Base-by-base conservation (phyloP, 306 rosid genomes). In the Acacia melanoxylon region DNA sequence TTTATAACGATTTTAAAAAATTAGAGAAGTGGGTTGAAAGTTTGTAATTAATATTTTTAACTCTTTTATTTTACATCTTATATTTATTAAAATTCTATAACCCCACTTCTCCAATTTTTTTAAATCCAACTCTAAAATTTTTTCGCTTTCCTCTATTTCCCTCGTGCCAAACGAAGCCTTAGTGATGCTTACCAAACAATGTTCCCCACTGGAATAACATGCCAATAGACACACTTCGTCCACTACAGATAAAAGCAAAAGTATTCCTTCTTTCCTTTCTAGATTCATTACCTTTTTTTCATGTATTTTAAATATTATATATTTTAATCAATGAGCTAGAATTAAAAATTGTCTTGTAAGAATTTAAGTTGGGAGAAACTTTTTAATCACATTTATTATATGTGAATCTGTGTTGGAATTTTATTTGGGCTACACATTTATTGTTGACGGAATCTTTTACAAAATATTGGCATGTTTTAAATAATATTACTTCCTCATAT, bases 131-230 rank as follows among this genome's bases (percentile, higher is more conserved):
- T 29, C 33, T 29, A 1, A 29, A 29, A 29, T 1, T 1, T 29
- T 29, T 29, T 2, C 33, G 2, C 33, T 29, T 29, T 2, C 33
- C 33, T 29, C 33, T 2, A 1, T 29, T 29, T 29, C 33, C 33
- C 3, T 29, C 33, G 2, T 29, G 33, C 3, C 33, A 29, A 29
- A 29, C 33, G 3, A 2, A 29, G 2, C 33, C 33, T 52, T 12
- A 13, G 51, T 76, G 78, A 83, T 79, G 54, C 52, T 65, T 70
- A 56, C 82, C 80, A 15, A 83, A 71, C 86, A 31, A 19, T 86
- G 86, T 80, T 58, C 82, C 82, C 84, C 80, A 49, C 70, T 37
- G 66, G 75, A 74, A 41, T 82, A 65, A 33, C 84, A 83, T 68
- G 24, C 79, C 69, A 20, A 80, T 80, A 67, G 82, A 33, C 84